Percentiles rank a stretch among this genome's conserved stretches.
Evolutionary conservation across 1,139 yeast species (phyloP).

Genomic region (Hansenula lynferdii): DNA sequence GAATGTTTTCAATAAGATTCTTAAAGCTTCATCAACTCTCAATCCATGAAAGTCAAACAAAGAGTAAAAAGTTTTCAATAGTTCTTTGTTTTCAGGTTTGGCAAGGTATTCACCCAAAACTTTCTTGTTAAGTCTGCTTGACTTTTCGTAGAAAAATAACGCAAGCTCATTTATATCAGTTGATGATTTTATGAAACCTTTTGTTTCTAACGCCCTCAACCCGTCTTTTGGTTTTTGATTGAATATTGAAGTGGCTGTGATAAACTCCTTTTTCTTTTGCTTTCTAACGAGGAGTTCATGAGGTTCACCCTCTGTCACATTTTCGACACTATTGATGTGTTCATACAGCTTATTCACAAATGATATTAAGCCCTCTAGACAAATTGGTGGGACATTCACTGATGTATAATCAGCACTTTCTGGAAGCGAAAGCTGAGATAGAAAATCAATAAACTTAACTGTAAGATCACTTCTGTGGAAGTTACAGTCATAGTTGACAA

Average conservation of each 20-base stretch:
- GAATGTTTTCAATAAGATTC: conserved; percentile 76
- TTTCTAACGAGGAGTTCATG: conserved; percentile 32
- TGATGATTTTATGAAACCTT: conserved; percentile 61
- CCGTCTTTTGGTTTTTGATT: conserved; percentile 80
- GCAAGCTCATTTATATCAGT: conserved; percentile 59
- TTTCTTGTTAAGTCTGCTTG: conserved; percentile 81
- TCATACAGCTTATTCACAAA: conserved; percentile 64
- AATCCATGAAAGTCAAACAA: conserved; percentile 71
- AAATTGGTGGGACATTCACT: conserved; percentile 87
- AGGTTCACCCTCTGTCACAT: conserved; percentile 2
- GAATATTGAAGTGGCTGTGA: conserved; percentile 67
- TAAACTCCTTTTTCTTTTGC: conserved; percentile 65
- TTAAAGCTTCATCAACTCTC: conserved; percentile 89
- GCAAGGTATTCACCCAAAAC: conserved; percentile 84
- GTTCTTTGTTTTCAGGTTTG: conserved; percentile 58
- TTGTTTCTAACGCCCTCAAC: conserved; percentile 51
- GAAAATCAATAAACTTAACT: conserved; percentile 59
- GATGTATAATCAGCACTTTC: conserved; percentile 76
- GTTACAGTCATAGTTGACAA: conserved; percentile 87
- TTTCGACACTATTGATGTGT: conserved; percentile 37
- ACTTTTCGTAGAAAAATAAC: conserved; percentile 67
- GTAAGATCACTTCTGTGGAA: conserved; percentile 82
- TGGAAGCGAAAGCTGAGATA: conserved; percentile 75
- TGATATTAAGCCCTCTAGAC: conserved; percentile 80
- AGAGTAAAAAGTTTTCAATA: conserved; percentile 61